Evolutionary conservation across 495 filamentous ascomycete genomes (phyloP), one percentile per base, ranked within the genome.

Genomic region (Hyphodiscus hymeniophilus): DNA sequence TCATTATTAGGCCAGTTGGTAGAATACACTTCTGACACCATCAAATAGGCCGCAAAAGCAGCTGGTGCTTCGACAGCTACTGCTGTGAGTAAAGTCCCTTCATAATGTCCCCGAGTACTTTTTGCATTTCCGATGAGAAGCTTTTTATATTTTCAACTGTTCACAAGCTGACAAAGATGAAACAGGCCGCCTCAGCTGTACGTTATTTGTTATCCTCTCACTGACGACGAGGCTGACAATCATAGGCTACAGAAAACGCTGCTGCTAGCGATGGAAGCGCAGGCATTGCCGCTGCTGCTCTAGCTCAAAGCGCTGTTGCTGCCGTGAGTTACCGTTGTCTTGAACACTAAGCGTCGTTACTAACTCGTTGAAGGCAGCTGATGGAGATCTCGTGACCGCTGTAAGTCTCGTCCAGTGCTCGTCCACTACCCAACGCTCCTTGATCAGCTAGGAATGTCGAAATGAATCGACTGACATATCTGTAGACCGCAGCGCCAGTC

Each of bases 211-310:
- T 22, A 7, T 15, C 12, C 3, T 42, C 22, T 18, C 4, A 22
- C 16, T 1, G 16, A 42, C 23, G 17, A 13, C 24, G 22, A 13
- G 11, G 17, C 10, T 42, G 7, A n/a, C 11, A 42, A 42, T 1
- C 3, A 10, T 10, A 10, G 12, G 11, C 7, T 42, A 4, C 20
- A 20, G n/a, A 30, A 4, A 43, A 43, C 26, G 20, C 41, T 12
- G 23, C 11, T 24, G 41, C 41, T 4, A 43, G 26, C 17, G n/a
- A 43, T 18, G 41, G 41, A 43, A 26, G 12, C n/a, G 42, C 42
- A 2, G 52, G 20, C 13, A 48, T 41, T 24, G 52, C 35, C 15
- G 41, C 22, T 17, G 40, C 45, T 23, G 32, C 41, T 24, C 12
- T 15, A 11, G 26, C 26, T 28, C 26, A 28, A 28, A 28, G 26